These are phyloP conservation scores for Phytophthora chlamydospora DNA, from an alignment of 352 stramenopile species.

Conservation along the genomic window DNA sequence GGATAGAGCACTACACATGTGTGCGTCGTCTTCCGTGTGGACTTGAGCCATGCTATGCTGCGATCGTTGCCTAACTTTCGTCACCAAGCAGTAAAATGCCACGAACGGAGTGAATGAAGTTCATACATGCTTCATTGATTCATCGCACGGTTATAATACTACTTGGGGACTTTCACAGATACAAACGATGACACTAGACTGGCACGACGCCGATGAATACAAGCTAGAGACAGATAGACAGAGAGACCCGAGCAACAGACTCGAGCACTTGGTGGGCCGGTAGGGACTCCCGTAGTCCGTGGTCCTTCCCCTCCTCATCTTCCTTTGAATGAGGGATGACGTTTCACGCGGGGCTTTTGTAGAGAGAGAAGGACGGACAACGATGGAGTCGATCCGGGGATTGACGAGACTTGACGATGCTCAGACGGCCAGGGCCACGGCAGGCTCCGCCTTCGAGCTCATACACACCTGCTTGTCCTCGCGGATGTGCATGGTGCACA, in stretches of 20 bases:
- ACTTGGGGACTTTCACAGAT: conserved; percentile 25
- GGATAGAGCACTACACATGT: background rate
- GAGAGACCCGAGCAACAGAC: conserved; percentile 26
- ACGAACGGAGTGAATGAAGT: background rate
- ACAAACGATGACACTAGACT: conserved; percentile 30
- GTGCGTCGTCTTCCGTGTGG: too few species aligned
- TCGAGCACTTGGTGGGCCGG: conserved; percentile 11
- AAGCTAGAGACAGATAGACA: conserved; percentile 35
- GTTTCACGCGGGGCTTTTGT: conserved; percentile 12
- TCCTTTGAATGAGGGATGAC: conserved; percentile 43
- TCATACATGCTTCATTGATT: conserved; percentile 26
- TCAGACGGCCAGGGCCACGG: conserved; percentile 21
- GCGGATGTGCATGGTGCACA: conserved; percentile 91
- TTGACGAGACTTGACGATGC: background rate
- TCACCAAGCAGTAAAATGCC: background rate
- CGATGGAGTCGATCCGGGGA: conserved; percentile 12
- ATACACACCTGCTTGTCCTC: conserved; percentile 74
- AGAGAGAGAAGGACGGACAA: conserved; percentile 30
- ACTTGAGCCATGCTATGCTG: too few species aligned
- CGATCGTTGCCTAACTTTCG: background rate
- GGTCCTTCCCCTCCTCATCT: conserved; percentile 40
- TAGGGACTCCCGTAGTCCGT: conserved; percentile 12
- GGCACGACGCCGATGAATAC: conserved; percentile 36
- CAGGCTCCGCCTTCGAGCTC: conserved; percentile 9
- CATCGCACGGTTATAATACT: conserved; percentile 23